Percentiles rank a stretch among this genome's conserved stretches.
Evolutionary conservation across 768 basidiomycete genomes (phyloP).

Genomic region (Termitomyces sp.): DNA sequence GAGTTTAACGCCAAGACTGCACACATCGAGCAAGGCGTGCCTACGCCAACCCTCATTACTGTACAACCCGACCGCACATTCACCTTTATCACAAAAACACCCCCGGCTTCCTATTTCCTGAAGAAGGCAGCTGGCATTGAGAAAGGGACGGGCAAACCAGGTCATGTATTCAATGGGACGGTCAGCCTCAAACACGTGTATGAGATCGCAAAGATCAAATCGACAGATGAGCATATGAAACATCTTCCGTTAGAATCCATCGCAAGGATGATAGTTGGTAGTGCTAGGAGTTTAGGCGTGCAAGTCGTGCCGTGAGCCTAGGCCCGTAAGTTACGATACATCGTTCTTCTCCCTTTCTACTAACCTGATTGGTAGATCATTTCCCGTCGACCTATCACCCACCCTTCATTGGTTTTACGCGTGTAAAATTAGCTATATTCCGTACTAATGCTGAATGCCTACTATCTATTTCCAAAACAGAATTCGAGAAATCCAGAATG

Average conservation of each 20-base stretch:
- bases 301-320: conserved; percentile 76
- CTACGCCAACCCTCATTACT: conserved; percentile 88
- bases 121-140: conserved; percentile 88
- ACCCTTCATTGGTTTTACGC: conserved; percentile 10
- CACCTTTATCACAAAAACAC: conserved; percentile 88
- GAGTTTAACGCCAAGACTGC: conserved; percentile 99
- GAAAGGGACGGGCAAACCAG: conserved; percentile 82
- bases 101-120: conserved; percentile 84
- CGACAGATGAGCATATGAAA: conserved; percentile 83
- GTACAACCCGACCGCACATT: conserved; percentile 95
- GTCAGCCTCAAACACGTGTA: conserved; percentile 96
- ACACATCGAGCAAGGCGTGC: conserved; percentile 78
- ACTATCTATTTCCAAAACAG: conserved; percentile 8
- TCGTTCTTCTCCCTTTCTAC: conserved; percentile 5
- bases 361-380: conserved; percentile 10
- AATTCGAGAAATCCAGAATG: conserved; percentile 5
- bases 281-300: conserved; percentile 84
- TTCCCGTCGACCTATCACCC: conserved; percentile 1
- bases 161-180: conserved; percentile 73
- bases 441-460: conserved; percentile 14
- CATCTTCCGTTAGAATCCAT: conserved; percentile 85
- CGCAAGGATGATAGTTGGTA: conserved; percentile 83
- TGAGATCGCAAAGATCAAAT: conserved; percentile 98
- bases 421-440: conserved; percentile 16
- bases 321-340: conserved; percentile 17